Percentiles rank a stretch among this genome's conserved stretches.
Conservation (phyloP, 768 basidiomycete species). For the Paxillus involutus region DNA sequence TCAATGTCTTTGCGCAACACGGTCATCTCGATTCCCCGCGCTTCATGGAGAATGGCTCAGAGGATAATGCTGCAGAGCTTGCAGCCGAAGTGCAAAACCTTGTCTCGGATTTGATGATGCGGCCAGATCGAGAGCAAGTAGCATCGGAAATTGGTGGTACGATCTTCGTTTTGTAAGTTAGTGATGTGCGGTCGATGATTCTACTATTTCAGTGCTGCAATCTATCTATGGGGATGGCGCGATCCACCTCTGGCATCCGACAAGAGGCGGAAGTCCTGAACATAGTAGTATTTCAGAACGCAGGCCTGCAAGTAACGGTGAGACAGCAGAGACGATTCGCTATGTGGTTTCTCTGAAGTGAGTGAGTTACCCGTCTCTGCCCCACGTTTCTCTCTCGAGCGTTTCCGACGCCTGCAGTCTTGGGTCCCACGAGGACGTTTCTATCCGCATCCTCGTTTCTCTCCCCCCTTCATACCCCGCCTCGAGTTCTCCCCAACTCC, state of each 20-base stretch:
- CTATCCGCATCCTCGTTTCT: constrained; percentile 57
- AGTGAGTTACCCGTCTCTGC: constrained; percentile 23
- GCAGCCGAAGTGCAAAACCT: constrained; percentile 22
- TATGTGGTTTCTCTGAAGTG: constrained; percentile 69
- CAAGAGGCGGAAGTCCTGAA: constrained; percentile 18
- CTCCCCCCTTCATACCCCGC: constrained; percentile 63
- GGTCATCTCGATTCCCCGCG: background rate
- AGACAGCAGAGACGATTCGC: constrained; percentile 43
- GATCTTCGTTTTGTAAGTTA: constrained; percentile 4
- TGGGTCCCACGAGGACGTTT: constrained; percentile 50
- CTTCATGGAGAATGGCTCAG: constrained; percentile 17
- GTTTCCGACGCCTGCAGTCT: constrained; percentile 38
- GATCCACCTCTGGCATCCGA: constrained; percentile 57
- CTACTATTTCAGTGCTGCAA: constrained; percentile 51
- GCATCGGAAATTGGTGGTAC: constrained; percentile 49
- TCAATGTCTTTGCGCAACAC: constrained; percentile 7
- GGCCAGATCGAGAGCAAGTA: constrained; percentile 41
- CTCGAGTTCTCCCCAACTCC: constrained; percentile 73
- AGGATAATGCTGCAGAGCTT: constrained; percentile 11
- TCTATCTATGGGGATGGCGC: constrained; percentile 79
- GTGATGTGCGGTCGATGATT: constrained; percentile 3
- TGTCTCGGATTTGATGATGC: constrained; percentile 29
- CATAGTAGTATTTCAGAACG: background rate
- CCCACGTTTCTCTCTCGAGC: background rate
- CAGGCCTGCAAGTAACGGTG: constrained; percentile 17